Evolutionary conservation across 2,329 filamentous ascomycete genomes (phyloP), one percentile per base, ranked within the genome.

Genomic region (Metarhizium brunneum): DNA sequence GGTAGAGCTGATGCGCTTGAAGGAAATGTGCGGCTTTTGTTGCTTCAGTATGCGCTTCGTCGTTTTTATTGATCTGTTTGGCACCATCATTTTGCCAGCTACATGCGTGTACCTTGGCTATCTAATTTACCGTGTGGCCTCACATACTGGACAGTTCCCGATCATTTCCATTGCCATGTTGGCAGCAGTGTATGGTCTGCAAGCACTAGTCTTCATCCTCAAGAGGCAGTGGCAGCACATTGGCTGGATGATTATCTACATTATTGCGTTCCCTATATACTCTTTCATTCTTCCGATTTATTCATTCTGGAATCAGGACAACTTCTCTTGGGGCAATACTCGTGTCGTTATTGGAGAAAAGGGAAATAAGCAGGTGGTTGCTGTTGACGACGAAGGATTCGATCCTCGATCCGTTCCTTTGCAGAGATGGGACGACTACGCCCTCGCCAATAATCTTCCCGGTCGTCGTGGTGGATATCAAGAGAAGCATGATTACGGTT

Each of bases 291-390:
- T 99, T 13, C 94, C 94, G 0, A 76, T 99, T 60, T 99, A 97
- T 76, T 96, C 92, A 0, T 99, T 99, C 86, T 99, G 94, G 94
- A 95, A 96, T 73, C 92, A 96, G 71, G 94, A 99, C 73, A 92
- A 99, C 74, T 99, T 99, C 79, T 86, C 86, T 2, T 99, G 94
- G 94, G 94, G 94, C 80, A 97, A 94, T 75, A 99, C 94, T 1
- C 91, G 94, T 82, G 85, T 99, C 61, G 94, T 99, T 62, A 88
- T 97, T 62, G 92, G 91, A 57, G 94, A 99, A 71, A 90, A 92
- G 71, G 92, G 92, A 60, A 83, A 82, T 68, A 96, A 95, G 76
- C 85, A 95, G 67, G 78, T 96, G n/a, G 80, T 99, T 54, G 91
- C 91, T 0, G 84, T 92, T 2, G 88, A 92, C 30, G 85, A 88